phyloP scores from a whole-genome alignment of 805 yeast genomes.

The Myxozyma lipomycoides region DNA sequence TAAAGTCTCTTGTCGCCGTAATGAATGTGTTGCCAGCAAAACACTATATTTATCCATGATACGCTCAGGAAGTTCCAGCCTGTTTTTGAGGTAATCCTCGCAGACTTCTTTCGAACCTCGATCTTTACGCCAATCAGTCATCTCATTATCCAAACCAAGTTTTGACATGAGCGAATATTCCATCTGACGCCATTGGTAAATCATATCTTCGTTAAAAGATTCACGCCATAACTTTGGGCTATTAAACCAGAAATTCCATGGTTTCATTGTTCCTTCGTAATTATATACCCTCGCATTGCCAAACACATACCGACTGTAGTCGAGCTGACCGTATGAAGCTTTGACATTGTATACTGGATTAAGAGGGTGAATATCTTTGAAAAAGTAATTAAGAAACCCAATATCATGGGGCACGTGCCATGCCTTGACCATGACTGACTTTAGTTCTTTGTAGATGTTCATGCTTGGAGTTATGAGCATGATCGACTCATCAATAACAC shows the following conservation, averaged over 20 bases:
- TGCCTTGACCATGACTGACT: constrained; percentile 11
- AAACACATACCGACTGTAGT: constrained; percentile 18
- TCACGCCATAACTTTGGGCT: constrained; percentile 20
- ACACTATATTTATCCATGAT: constrained; percentile 23
- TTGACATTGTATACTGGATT: constrained; percentile 25
- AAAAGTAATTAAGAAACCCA: constrained; percentile 19
- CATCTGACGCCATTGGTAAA: constrained; percentile 21
- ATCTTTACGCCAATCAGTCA: constrained; percentile 18
- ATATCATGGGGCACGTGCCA: constrained; percentile 15
- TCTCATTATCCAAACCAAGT: constrained; percentile 16
- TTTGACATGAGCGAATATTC: constrained; percentile 15
- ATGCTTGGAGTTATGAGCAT: constrained; percentile 23
- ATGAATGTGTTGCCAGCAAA: constrained; percentile 23
- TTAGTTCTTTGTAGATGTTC: constrained; percentile 18
- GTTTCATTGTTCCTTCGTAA: constrained; percentile 25
- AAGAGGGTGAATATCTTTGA: constrained; percentile 21
- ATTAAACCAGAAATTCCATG: constrained; percentile 25
- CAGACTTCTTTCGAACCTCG: constrained; percentile 24
- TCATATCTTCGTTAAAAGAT: constrained; percentile 22
- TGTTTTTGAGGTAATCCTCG: constrained; percentile 12
- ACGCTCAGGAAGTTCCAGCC: constrained; percentile 15
- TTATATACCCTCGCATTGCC: constrained; percentile 23
- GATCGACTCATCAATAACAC: constrained; percentile 24
- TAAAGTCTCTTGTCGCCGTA: constrained; percentile 25
- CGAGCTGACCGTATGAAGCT: constrained; percentile 13